Evolutionary conservation across 106 monocot genomes (phyloP).

Genomic region (Phalaenopsis equestris): DNA sequence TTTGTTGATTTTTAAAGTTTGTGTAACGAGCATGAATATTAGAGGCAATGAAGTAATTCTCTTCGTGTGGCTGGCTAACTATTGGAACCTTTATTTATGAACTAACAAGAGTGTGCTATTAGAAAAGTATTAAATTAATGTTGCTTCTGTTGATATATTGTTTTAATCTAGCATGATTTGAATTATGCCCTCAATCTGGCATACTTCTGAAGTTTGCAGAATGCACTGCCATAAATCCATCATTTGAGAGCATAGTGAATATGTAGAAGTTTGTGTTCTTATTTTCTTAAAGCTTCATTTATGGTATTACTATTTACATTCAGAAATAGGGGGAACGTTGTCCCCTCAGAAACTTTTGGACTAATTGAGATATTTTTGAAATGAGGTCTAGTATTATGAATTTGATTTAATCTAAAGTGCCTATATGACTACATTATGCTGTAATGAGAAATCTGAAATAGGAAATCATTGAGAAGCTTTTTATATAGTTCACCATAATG

Average conservation of each 20-base stretch:
- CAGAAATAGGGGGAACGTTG: too few species aligned
- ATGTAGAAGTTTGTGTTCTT: neutral
- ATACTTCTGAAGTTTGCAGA: neutral
- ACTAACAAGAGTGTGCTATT: neutral
- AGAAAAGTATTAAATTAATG: neutral
- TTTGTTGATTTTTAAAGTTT: conserved; percentile 12
- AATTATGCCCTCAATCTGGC: neutral
- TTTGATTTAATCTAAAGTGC: too few species aligned
- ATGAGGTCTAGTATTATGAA: too few species aligned
- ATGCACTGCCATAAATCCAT: neutral
- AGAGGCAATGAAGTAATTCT: neutral
- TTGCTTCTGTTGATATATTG: neutral
- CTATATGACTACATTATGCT: too few species aligned
- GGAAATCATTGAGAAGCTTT: too few species aligned
- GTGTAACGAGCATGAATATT: neutral
- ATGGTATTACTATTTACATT: too few species aligned
- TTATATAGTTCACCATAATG: too few species aligned
- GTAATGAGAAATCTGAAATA: too few species aligned
- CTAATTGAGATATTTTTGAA: too few species aligned
- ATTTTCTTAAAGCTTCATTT: neutral
- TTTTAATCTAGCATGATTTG: conserved; percentile 1
- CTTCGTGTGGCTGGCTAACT: neutral
- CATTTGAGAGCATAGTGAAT: neutral
- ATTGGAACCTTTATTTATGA: neutral
- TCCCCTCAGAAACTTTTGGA: too few species aligned